Conservation (phyloP, 768 basidiomycete genomes). For the Suillus clintonianus region DNA sequence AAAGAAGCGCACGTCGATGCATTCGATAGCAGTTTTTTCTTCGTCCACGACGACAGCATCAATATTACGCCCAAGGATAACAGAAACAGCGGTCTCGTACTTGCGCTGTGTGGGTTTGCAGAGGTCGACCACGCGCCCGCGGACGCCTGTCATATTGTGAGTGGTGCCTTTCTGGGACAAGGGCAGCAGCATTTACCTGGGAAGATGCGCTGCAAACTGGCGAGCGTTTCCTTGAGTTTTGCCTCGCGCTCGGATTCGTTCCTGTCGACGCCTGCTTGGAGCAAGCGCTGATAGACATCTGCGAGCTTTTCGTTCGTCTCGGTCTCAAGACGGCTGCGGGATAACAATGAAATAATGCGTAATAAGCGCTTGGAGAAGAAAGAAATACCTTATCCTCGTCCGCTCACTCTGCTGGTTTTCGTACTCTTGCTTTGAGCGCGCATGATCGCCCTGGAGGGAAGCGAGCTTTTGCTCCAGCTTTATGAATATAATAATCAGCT, state of each 20-base stretch:
- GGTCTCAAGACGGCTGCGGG: constrained; percentile 76
- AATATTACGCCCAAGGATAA: constrained; percentile 90
- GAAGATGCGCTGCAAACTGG: constrained; percentile 85
- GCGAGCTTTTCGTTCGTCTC: constrained; percentile 92
- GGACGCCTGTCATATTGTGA: constrained; percentile 60
- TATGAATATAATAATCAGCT: constrained; percentile 1
- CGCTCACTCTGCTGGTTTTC: constrained; percentile 87
- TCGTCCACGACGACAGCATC: constrained; percentile 96
- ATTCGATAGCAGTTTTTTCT: constrained; percentile 96
- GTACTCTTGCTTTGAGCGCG: constrained; percentile 69
- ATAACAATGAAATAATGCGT: background rate
- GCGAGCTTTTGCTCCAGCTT: constrained; percentile 63
- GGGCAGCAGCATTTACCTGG: constrained; percentile 52
- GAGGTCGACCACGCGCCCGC: constrained; percentile 89
- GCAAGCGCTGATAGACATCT: constrained; percentile 76
- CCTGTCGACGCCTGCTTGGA: constrained; percentile 88
- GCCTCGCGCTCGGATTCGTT: constrained; percentile 84
- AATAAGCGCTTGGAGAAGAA: background rate
- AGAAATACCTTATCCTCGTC: constrained; percentile 69
- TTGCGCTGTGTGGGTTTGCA: constrained; percentile 93
- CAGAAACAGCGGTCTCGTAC: constrained; percentile 89
- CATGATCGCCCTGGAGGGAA: constrained; percentile 60
- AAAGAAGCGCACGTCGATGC: constrained; percentile 66
- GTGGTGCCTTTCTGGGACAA: background rate
- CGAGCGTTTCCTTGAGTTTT: constrained; percentile 82